Evolutionary conservation across 2,329 filamentous ascomycete genomes (phyloP).

Genomic region (Aspergillus novofumigatus): DNA sequence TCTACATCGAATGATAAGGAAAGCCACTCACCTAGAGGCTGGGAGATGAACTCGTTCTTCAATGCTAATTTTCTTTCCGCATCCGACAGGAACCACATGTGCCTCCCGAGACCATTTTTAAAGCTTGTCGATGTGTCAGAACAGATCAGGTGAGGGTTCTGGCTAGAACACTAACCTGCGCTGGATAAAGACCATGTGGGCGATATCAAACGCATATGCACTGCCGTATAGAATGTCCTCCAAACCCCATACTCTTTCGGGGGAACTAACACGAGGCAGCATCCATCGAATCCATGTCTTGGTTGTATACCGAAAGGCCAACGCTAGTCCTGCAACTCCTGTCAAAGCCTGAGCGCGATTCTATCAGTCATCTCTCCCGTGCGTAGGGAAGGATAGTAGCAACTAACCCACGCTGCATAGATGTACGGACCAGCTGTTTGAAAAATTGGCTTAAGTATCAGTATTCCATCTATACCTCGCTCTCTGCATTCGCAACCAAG

Average conservation of each 20-base stretch:
- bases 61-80: constrained; percentile 24
- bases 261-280: constrained; percentile 28
- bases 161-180: constrained; percentile 20
- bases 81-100: constrained; percentile 27
- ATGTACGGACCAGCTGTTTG: too few species aligned
- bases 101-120: constrained; percentile 29
- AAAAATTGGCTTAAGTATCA: too few species aligned
- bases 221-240: constrained; percentile 30
- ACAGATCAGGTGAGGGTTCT: background rate
- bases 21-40: constrained; percentile 15
- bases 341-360: constrained; percentile 14
- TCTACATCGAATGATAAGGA: constrained; percentile 1
- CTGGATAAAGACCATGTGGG: constrained; percentile 31
- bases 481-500: too few species aligned
- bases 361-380: background rate
- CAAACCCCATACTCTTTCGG: constrained; percentile 30
- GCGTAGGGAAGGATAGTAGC: too few species aligned
- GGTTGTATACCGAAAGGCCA: constrained; percentile 15
- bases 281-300: constrained; percentile 31
- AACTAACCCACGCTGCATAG: too few species aligned
- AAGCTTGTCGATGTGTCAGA: constrained; percentile 15
- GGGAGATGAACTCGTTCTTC: constrained; percentile 25
- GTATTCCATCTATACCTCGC: too few species aligned
- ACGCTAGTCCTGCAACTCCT: constrained; percentile 9
- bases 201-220: constrained; percentile 28